Evolutionary conservation across 352 stramenopile genomes (phyloP).

Genomic region (Globisporangium spiculum): DNA sequence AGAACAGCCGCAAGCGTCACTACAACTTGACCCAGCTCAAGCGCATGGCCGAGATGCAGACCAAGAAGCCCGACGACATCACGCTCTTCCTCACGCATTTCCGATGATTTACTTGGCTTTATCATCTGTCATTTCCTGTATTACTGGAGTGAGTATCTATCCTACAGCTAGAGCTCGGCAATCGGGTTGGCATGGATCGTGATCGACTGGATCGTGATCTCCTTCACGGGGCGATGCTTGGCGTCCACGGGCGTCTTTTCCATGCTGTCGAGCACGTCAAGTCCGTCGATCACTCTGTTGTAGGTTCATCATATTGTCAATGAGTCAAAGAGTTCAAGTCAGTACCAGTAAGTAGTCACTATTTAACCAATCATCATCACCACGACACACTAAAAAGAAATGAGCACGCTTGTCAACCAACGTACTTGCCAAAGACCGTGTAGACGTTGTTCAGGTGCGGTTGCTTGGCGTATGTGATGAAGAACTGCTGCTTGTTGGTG

Average conservation of each 20-base stretch:
- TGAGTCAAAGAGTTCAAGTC: background rate
- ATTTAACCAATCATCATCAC: background rate
- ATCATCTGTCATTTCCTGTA: background rate
- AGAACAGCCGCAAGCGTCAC: constrained; percentile 50
- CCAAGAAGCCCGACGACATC: constrained; percentile 80
- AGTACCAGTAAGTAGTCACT: background rate
- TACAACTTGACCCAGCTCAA: constrained; percentile 71
- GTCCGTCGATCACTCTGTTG: constrained; percentile 91
- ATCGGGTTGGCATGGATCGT: constrained; percentile 94
- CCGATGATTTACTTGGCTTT: constrained; percentile 17
- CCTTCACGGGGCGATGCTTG: constrained; percentile 89
- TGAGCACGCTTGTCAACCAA: constrained; percentile 3
- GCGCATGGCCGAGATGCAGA: constrained; percentile 70
- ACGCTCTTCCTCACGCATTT: constrained; percentile 70
- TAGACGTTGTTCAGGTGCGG: constrained; percentile 98
- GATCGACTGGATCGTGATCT: constrained; percentile 86
- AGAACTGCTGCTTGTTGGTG: constrained; percentile 97
- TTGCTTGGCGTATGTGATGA: constrained; percentile 97
- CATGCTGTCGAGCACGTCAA: constrained; percentile 96
- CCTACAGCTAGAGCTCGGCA: constrained; percentile 48
- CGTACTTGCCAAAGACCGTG: constrained; percentile 95
- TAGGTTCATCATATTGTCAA: background rate
- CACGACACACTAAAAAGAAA: background rate
- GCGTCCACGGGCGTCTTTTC: constrained; percentile 92
- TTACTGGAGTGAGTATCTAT: background rate